These are phyloP conservation scores for Penicillium nucicola DNA, from an alignment of 495 filamentous ascomycete genomes.

Conservation along the genomic window DNA sequence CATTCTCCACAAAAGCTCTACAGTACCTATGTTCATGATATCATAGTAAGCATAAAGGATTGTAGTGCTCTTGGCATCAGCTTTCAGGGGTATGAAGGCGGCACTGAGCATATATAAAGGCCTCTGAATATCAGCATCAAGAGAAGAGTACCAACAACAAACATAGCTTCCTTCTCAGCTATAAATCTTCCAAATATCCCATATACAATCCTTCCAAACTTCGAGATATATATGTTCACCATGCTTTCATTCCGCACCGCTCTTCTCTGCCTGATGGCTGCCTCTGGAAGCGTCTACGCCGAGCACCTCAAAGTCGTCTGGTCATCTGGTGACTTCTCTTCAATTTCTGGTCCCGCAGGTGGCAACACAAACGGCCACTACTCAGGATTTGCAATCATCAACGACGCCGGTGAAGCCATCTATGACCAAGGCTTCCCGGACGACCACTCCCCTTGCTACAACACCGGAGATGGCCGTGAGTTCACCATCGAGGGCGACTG, in stretches of 20 bases:
- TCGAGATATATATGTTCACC: background rate
- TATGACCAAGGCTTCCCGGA: slow-evolving; percentile 14
- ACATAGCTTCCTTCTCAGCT: background rate
- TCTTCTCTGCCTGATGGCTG: slow-evolving; percentile 10
- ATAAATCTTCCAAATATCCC: too few relatives aligned
- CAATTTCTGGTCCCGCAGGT: slow-evolving; percentile 14
- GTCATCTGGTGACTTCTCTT: slow-evolving; percentile 14
- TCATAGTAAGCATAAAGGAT: too few relatives aligned
- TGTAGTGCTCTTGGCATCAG: too few relatives aligned
- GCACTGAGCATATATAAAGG: background rate
- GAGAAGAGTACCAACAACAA: background rate
- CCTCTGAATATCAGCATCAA: background rate
- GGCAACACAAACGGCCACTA: slow-evolving; percentile 12
- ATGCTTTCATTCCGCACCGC: slow-evolving; percentile 11
- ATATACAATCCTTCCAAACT: background rate
- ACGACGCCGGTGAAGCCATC: slow-evolving; percentile 14
- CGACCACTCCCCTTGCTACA: slow-evolving; percentile 16
- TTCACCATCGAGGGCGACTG: slow-evolving; percentile 23
- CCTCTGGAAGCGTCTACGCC: slow-evolving; percentile 7
- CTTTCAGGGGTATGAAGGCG: background rate
- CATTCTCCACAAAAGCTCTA: too few relatives aligned
- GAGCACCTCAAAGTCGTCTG: slow-evolving; percentile 17
- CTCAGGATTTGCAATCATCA: slow-evolving; percentile 15
- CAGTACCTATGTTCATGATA: too few relatives aligned
- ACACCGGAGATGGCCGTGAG: slow-evolving; percentile 14